Evolutionary conservation across 805 yeast genomes (phyloP).

Genomic region (Cyberlindnera mycetangii): DNA sequence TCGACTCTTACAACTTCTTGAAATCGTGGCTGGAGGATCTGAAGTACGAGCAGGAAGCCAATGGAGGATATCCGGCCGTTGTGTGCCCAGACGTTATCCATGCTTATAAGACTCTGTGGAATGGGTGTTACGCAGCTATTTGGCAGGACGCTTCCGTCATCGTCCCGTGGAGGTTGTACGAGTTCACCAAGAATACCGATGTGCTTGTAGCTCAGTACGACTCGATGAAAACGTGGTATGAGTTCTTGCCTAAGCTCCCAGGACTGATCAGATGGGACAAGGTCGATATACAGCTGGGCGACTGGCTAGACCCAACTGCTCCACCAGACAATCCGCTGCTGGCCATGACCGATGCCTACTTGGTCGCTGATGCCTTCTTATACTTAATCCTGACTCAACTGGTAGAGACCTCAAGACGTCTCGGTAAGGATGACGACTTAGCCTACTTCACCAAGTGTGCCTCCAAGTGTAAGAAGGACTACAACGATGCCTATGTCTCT

Average conservation of each 20-base stretch:
- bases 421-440: constrained; percentile 7
- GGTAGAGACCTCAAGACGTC: constrained; percentile 8
- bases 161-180: constrained; percentile 19
- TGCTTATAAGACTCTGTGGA: constrained; percentile 13
- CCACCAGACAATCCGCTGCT: constrained; percentile 20
- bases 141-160: constrained; percentile 24
- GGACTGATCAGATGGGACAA: constrained; percentile 19
- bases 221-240: constrained; percentile 21
- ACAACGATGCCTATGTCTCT: constrained; percentile 13
- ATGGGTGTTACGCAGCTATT: constrained; percentile 16
- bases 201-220: constrained; percentile 18
- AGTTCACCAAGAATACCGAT: constrained; percentile 13
- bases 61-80: constrained; percentile 20
- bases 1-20: constrained; percentile 21
- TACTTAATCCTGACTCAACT: constrained; percentile 16
- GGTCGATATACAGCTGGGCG: constrained; percentile 16
- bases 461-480: constrained; percentile 13
- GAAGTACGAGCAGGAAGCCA: constrained; percentile 15
- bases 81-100: constrained; percentile 19
- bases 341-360: constrained; percentile 18
- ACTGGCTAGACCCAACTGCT: constrained; percentile 23
- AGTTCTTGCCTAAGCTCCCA: constrained; percentile 16
- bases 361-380: constrained; percentile 22
- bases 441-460: constrained; percentile 5
- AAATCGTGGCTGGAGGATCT: constrained; percentile 22